These are phyloP conservation scores for Pleurostoma richardsiae DNA, from an alignment of 2,329 filamentous ascomycete genomes.

Conservation along the genomic window DNA sequence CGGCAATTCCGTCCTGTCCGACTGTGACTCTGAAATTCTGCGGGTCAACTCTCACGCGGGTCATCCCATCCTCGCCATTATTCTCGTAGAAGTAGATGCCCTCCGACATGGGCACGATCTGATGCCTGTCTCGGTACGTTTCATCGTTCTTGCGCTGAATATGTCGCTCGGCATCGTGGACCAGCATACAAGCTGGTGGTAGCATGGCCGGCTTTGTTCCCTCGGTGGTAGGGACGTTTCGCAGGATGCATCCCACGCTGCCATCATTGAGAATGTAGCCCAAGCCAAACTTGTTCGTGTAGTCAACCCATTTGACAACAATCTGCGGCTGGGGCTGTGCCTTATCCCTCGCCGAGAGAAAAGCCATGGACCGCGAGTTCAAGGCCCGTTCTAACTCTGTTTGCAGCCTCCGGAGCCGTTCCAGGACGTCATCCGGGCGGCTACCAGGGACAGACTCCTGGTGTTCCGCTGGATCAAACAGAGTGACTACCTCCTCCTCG, in stretches of 20 bases:
- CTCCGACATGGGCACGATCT: conserved; percentile 60
- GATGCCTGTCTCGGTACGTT: conserved; percentile 50
- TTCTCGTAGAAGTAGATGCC: conserved; percentile 73
- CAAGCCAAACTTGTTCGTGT: conserved; percentile 80
- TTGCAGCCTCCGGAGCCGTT: conserved; percentile 51
- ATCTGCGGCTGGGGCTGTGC: conserved; percentile 55
- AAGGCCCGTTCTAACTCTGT: conserved; percentile 57
- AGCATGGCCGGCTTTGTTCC: conserved; percentile 45
- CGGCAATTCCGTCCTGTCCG: conserved; percentile 53
- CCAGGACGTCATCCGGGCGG: conserved; percentile 52
- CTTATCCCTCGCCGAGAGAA: conserved; percentile 49
- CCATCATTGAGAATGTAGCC: conserved; percentile 82
- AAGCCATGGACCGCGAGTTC: conserved; percentile 58
- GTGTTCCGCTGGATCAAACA: conserved; percentile 52
- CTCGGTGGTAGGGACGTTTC: conserved; percentile 48
- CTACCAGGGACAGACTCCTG: conserved; percentile 45
- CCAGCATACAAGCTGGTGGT: conserved; percentile 67
- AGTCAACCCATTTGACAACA: conserved; percentile 81
- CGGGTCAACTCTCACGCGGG: conserved; percentile 58
- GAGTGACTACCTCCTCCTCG: conserved; percentile 31
- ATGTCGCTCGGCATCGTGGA: conserved; percentile 66
- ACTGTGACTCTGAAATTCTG: conserved; percentile 53
- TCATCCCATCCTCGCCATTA: conserved; percentile 58
- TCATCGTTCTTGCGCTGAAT: conserved; percentile 56
- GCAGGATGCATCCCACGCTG: conserved; percentile 67